phyloP scores from a whole-genome alignment of 1,284 basidiomycete species.

The Boletus mariae region DNA sequence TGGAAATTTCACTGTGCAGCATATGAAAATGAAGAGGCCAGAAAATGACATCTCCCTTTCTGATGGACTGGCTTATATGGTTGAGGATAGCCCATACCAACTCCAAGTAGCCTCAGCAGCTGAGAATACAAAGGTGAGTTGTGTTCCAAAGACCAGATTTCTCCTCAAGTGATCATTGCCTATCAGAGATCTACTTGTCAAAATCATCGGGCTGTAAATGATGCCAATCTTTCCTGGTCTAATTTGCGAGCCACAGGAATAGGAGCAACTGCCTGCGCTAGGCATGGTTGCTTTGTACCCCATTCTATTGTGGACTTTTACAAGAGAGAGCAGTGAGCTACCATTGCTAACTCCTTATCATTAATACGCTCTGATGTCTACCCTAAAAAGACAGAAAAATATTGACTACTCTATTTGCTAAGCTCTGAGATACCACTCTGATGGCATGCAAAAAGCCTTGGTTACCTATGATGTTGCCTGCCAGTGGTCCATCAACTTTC shows the following conservation, averaged over 20 bases:
- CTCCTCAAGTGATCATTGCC: not conserved
- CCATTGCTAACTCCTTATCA: too few relatives aligned
- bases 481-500: slow-evolving; percentile 13
- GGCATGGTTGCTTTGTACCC: slow-evolving; percentile 4
- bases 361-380: too few relatives aligned
- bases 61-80: slow-evolving; percentile 16
- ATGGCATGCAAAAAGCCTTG: slow-evolving; percentile 1
- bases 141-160: not conserved
- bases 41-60: slow-evolving; percentile 10
- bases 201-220: slow-evolving; percentile 15
- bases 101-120: slow-evolving; percentile 7
- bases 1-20: slow-evolving; percentile 17
- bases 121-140: slow-evolving; percentile 5
- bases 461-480: slow-evolving; percentile 18
- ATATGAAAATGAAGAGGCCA: slow-evolving; percentile 13
- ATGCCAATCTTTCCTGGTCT: not conserved
- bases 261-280: not conserved
- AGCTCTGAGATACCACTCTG: slow-evolving; percentile 4
- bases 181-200: slow-evolving; percentile 12
- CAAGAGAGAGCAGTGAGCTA: not conserved
- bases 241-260: slow-evolving; percentile 7
- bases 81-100: slow-evolving; percentile 5
- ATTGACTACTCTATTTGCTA: slow-evolving; percentile 17
- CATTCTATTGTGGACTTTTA: not conserved
- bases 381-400: slow-evolving; percentile 8